Base-by-base conservation (phyloP, 202 grass and related monocot species). In the Miscanthus sacchariflorus region DNA sequence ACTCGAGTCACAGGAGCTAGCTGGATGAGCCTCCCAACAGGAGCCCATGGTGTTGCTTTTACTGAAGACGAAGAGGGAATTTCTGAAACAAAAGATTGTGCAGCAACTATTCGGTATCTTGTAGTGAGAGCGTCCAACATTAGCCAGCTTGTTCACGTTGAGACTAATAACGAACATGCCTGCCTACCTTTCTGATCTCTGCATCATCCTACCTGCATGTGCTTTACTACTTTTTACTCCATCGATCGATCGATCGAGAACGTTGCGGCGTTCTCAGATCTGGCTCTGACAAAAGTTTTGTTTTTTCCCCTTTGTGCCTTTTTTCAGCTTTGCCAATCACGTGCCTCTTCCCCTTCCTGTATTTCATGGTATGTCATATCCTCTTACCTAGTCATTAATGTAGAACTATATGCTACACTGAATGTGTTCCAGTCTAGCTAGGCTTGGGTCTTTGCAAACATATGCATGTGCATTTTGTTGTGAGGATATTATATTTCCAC, bases 301-400 rank as follows among this genome's bases (percentile, higher is more conserved):
- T 9, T 83, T 25, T 49, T n/a, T 6, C 5, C 0, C 23, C 21
- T 79, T 84, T 88, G 46, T 81, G 52, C 44, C 50, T 23, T 74
- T 6, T 89, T 90, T 83, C 96, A 94, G 93, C 91, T 89, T 81
- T 98, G 24, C 91, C 92, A 33, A 95, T 93, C 84, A 88, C 90
- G 35, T 95, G 88, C 45, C 70, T 98, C 68, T 98, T 95, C 87
- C 93, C 95, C 12, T 98, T 92, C 86, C 68, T 98, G 64, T 98
- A 98, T 82, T 98, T 94, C 85, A 95, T 98, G 93, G 95, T 98
- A 92, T 19, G 88, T 70, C 79, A 13, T 68, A 4, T 27, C 14
- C 17, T n/a, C 11, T 17, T 49, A 9, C 6, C 7, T 7, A 25
- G 13, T 79, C 77, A 36, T 9, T 14, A 27, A 9, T 73, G 14